phyloP scores from a whole-genome alignment of 805 yeast species.

The Candida mattraensis region DNA sequence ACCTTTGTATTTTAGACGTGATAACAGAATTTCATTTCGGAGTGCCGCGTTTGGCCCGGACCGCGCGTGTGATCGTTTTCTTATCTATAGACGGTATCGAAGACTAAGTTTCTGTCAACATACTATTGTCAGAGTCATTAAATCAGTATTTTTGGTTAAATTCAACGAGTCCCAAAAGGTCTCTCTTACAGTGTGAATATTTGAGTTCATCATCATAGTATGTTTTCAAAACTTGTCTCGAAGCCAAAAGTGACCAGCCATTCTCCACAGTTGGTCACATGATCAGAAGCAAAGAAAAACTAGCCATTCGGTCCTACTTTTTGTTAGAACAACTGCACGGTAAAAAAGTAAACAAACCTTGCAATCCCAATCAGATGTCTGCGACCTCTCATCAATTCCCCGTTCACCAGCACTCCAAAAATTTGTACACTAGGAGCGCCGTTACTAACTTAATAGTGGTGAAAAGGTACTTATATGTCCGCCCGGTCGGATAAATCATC shows the following conservation, averaged over 20 bases:
- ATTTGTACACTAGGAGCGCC: slow-evolving; percentile 53
- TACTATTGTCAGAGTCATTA: slow-evolving; percentile 46
- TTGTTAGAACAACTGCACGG: too few relatives aligned
- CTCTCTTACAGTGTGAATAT: slow-evolving; percentile 61
- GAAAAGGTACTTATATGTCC: slow-evolving; percentile 41
- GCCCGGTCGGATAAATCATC: slow-evolving; percentile 49
- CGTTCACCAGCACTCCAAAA: slow-evolving; percentile 41
- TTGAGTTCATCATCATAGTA: slow-evolving; percentile 27
- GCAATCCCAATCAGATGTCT: slow-evolving; percentile 33
- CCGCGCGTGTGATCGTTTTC: too few relatives aligned
- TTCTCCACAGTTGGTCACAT: too few relatives aligned
- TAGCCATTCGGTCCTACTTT: background rate
- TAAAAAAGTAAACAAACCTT: too few relatives aligned
- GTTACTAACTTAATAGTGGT: slow-evolving; percentile 43
- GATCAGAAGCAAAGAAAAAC: too few relatives aligned
- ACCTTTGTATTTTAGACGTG: too few relatives aligned
- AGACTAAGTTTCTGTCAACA: background rate
- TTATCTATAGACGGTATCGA: too few relatives aligned
- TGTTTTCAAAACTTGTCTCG: slow-evolving; percentile 3
- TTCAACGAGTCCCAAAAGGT: slow-evolving; percentile 34
- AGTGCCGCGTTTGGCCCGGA: too few relatives aligned
- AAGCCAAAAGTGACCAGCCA: too few relatives aligned
- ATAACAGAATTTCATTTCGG: too few relatives aligned
- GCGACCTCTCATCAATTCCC: slow-evolving; percentile 54
- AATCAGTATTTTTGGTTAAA: slow-evolving; percentile 49